Evolutionary conservation across 2,329 filamentous ascomycete species (phyloP), one percentile per base, ranked within the genome.

Genomic region (Pestalotiopsis sp.): DNA sequence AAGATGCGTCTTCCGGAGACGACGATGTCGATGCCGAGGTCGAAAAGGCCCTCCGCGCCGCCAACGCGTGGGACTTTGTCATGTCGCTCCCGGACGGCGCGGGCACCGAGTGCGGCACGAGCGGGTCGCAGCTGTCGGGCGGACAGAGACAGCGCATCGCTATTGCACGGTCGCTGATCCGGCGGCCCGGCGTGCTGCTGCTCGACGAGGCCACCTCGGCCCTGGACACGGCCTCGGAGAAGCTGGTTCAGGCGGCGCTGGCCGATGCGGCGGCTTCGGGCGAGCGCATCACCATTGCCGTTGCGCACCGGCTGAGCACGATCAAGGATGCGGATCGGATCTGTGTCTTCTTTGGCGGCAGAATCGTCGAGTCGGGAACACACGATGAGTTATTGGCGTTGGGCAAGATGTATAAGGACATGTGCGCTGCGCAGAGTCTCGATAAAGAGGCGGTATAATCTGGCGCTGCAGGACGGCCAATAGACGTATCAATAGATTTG

Each of bases 311-410:
- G 1, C 64, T 75, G 17, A 72, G 72, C 2, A 75, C 74, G 7
- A 70, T 75, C 55, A 73, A 77, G 38, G 74, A 81, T 44, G 78
- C 85, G 35, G 85, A 89, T 74, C 75, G 81, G 2, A 90, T 89
- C 39, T 88, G 85, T 69, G 86, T 89, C 0, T 86, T 90, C 72
- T 83, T 86, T 5, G 76, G 81, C 7, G 84, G 84, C 20, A 79
- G 76, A n/a, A 81, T 89, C 63, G 78, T 86, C 4, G 87, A 89
- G 71, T 75, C 80, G 48, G 88, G 88, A 17, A 84, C 80, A 3
- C 88, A 89, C 71, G 76, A 79, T 4, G 84, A 87, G 69, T 78
- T 89, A 6, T 22, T 61, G 24, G 35, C 58, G 5, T 20, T 61
- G 13, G 58, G 58, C 11, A 61, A 40, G n/a, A 39, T 61, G 58